Percentiles rank a stretch among this genome's conserved stretches.
phyloP scores from a whole-genome alignment of 257 asterid genomes.

The Solanum pimpinellifolium region DNA sequence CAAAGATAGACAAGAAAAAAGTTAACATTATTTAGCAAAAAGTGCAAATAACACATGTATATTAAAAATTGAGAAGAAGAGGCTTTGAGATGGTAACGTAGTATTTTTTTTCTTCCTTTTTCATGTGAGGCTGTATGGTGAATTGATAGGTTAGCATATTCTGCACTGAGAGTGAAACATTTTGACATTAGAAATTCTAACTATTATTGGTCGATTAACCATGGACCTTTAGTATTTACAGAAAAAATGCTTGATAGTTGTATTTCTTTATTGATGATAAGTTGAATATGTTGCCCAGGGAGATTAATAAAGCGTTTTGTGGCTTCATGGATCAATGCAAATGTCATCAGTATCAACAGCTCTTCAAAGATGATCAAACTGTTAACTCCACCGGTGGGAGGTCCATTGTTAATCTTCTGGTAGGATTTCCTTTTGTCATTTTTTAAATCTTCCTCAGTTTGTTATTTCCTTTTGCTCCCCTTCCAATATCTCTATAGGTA shows the following conservation, averaged over 20 bases:
- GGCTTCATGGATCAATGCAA: constrained; percentile 49
- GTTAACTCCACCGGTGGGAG: not conserved
- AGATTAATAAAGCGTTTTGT: constrained; percentile 75
- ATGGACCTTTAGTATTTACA: not conserved
- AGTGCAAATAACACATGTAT: not conserved
- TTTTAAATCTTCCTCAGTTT: not conserved
- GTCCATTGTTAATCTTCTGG: constrained; percentile 7
- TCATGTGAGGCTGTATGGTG: not conserved
- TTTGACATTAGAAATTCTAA: not conserved
- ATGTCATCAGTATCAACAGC: constrained; percentile 10
- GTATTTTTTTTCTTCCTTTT: not conserved
- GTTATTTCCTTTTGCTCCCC: not conserved
- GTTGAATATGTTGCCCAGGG: constrained; percentile 17
- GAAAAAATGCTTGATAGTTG: not conserved
- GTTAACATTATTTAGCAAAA: not conserved
- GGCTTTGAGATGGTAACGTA: not conserved
- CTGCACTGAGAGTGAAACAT: not conserved
- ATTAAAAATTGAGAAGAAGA: not conserved
- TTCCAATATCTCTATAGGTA: not conserved
- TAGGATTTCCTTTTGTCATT: not conserved
- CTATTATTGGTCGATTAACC: not conserved
- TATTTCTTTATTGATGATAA: not conserved
- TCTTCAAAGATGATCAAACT: constrained; percentile 5
- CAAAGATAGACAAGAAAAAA: not conserved
- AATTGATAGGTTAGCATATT: not conserved